Evolutionary conservation across 495 filamentous ascomycete genomes (phyloP).

Genomic region (Chaetomium fimeti): DNA sequence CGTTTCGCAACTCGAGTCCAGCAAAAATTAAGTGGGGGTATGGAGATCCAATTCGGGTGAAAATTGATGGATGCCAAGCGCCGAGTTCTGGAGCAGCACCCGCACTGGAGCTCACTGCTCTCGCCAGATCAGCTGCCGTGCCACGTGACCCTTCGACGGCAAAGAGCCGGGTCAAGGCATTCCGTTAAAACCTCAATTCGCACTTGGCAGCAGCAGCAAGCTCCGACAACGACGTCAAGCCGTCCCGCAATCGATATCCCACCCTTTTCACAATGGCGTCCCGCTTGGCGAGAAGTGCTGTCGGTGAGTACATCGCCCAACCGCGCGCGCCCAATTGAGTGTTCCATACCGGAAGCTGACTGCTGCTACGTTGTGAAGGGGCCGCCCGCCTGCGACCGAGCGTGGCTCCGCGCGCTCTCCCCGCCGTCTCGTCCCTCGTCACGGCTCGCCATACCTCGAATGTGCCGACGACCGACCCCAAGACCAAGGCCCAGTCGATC

Average conservation of each 20-base stretch:
- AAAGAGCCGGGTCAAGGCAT: constrained; percentile 35
- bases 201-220: constrained; percentile 34
- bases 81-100: neutral
- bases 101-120: neutral
- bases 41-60: constrained; percentile 9
- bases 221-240: constrained; percentile 40
- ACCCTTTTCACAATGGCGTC: constrained; percentile 80
- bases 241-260: constrained; percentile 44
- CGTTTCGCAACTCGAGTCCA: neutral
- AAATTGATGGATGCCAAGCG: constrained; percentile 8
- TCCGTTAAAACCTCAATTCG: constrained; percentile 55
- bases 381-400: constrained; percentile 83
- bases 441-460: constrained; percentile 68
- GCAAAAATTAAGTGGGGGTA: constrained; percentile 36
- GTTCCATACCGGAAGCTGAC: constrained; percentile 2
- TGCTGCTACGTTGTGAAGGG: constrained; percentile 52
- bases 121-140: constrained; percentile 4
- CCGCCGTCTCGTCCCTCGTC: constrained; percentile 64
- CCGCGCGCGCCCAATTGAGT: constrained; percentile 6
- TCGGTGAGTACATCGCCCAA: constrained; percentile 61
- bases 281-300: constrained; percentile 85
- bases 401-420: constrained; percentile 64
- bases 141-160: constrained; percentile 38
- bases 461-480: constrained; percentile 78
- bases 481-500: constrained; percentile 93